phyloP scores from a whole-genome alignment of 2,329 filamentous ascomycete species.

The Mollisia scopiformis region DNA sequence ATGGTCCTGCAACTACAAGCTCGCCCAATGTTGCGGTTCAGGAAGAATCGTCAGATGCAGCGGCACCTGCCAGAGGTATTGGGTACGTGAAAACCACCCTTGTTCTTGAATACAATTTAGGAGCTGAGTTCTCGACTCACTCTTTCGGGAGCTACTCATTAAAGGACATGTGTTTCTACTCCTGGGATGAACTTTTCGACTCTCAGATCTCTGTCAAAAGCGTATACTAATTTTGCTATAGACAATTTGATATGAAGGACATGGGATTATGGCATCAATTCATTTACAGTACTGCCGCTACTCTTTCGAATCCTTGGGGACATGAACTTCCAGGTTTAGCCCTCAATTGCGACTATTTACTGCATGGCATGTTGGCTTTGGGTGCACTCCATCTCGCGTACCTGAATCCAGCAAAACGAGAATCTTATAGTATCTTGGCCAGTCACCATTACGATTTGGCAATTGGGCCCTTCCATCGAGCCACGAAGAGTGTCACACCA shows the following conservation, averaged over 20 bases:
- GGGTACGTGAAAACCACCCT: too few species aligned
- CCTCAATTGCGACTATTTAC: slow-evolving; percentile 10
- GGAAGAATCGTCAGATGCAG: not conserved
- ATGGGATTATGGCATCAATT: slow-evolving; percentile 22
- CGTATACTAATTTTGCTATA: too few species aligned
- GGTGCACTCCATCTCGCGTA: slow-evolving; percentile 10
- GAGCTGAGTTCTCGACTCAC: too few species aligned
- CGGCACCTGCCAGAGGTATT: not conserved
- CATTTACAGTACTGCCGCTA: slow-evolving; percentile 7
- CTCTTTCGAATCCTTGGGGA: not conserved
- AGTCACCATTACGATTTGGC: slow-evolving; percentile 8
- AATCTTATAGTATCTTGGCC: not conserved
- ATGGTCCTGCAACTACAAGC: not conserved
- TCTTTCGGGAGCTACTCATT: too few species aligned
- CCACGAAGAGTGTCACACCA: not conserved
- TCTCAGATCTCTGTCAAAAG: too few species aligned
- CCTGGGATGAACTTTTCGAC: too few species aligned
- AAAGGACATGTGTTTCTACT: too few species aligned
- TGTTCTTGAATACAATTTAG: too few species aligned
- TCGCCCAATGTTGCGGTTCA: not conserved
- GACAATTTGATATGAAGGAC: slow-evolving; percentile 16
- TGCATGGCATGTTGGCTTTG: slow-evolving; percentile 12
- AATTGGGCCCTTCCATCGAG: not conserved
- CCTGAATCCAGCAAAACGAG: not conserved
- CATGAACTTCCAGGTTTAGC: slow-evolving; percentile 3